These are phyloP conservation scores for Arthromyces matolae DNA, from an alignment of 768 basidiomycete species.

Conservation along the genomic window DNA sequence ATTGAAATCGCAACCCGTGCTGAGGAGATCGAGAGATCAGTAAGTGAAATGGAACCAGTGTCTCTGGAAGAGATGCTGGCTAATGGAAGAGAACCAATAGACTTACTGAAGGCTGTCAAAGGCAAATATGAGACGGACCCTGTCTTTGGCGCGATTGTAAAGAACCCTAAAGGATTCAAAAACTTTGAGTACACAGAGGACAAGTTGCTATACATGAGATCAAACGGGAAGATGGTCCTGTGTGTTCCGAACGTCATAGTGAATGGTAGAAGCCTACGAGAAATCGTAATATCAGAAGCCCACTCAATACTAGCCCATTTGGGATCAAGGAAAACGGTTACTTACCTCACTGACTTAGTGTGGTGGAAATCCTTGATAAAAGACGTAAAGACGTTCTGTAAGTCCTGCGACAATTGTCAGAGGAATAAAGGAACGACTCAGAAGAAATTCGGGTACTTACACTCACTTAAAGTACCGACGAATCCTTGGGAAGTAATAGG, in stretches of 20 bases:
- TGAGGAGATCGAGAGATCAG: too few species aligned
- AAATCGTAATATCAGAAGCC: not conserved
- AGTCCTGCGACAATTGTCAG: not conserved
- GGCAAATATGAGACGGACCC: not conserved
- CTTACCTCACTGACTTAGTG: not conserved
- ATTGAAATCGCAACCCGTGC: not conserved
- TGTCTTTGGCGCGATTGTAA: not conserved
- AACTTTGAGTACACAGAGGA: not conserved
- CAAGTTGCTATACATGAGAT: not conserved
- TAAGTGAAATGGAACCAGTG: not conserved
- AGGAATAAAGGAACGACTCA: not conserved
- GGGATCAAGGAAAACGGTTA: not conserved
- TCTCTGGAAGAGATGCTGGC: not conserved
- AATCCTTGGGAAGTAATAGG: slow-evolving; percentile 24
- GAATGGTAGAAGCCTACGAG: not conserved
- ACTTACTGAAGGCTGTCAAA: not conserved
- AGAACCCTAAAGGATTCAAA: not conserved
- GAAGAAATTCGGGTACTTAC: slow-evolving; percentile 12
- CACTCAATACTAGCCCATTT: not conserved
- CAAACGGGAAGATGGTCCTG: not conserved
- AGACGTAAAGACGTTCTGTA: not conserved
- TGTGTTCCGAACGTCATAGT: not conserved
- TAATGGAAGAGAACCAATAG: not conserved
- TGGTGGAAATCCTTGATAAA: not conserved
- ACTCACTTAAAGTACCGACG: slow-evolving; percentile 14